Evolutionary conservation across 2,329 filamentous ascomycete genomes (phyloP).

Genomic region (Talaromyces sp.): DNA sequence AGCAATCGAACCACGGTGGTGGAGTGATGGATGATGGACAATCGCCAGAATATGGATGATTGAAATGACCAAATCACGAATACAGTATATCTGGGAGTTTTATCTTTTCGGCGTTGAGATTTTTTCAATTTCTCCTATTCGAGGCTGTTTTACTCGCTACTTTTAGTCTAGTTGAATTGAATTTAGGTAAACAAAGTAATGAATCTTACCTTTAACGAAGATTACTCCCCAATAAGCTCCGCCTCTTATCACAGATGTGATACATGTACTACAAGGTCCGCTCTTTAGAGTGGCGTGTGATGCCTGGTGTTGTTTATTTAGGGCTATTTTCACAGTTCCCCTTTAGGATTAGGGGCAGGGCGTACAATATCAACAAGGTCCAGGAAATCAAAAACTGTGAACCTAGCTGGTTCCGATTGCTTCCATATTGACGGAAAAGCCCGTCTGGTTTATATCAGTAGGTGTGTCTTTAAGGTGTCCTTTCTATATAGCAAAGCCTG

Average conservation of each 20-base stretch:
- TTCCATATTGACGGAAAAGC: not conserved
- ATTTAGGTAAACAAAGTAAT: not conserved
- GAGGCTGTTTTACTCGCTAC: not conserved
- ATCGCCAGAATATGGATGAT: not conserved
- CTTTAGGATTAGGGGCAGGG: not conserved
- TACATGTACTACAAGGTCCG: no score
- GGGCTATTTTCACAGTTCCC: not conserved
- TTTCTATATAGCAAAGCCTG: not conserved
- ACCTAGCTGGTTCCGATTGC: not conserved
- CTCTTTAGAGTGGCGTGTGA: not conserved
- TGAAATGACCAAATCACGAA: slow-evolving; percentile 5
- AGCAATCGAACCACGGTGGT: not conserved
- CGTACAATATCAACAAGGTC: not conserved
- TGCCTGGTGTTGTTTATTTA: not conserved
- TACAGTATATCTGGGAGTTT: not conserved
- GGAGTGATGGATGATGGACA: not conserved
- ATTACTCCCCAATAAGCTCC: no score
- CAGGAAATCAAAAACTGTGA: not conserved
- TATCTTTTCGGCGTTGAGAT: slow-evolving; percentile 11
- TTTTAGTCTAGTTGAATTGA: not conserved
- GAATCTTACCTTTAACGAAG: not conserved
- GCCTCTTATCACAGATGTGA: not conserved
- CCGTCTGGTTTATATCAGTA: not conserved
- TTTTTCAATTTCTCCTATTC: not conserved
- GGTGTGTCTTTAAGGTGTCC: not conserved